A percentile compares a stretch with the other conserved stretches of the same genome.
phyloP scores from a whole-genome alignment of 306 rosid species.

The Fragaria ananassa region DNA sequence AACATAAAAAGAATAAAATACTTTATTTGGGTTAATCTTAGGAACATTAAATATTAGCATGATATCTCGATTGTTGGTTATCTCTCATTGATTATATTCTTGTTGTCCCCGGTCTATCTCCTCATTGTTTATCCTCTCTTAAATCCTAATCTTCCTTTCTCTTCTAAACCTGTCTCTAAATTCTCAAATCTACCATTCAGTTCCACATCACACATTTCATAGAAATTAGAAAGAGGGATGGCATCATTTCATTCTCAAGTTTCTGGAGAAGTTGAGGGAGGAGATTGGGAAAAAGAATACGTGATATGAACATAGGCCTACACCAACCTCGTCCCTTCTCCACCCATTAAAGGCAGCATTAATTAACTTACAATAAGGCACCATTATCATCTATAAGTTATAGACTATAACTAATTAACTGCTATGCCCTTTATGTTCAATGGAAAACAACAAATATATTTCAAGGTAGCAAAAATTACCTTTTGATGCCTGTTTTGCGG shows the following conservation, averaged over 20 bases:
- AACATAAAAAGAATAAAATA: neutral
- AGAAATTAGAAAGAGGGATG: neutral
- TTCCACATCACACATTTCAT: neutral
- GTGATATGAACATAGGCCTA: neutral
- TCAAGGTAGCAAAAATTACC: slow-evolving; percentile 40
- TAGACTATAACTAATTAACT: neutral
- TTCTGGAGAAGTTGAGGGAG: neutral
- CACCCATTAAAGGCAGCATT: neutral
- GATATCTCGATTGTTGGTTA: neutral
- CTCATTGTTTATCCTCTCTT: neutral
- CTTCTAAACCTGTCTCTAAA: neutral
- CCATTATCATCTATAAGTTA: neutral
- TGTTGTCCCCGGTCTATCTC: neutral
- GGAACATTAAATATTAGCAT: neutral
- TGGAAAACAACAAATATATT: neutral
- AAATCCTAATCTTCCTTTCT: neutral
- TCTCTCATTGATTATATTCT: neutral
- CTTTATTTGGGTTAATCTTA: neutral
- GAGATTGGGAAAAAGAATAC: neutral
- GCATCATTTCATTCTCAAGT: neutral
- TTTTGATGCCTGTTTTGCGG: slow-evolving; percentile 62
- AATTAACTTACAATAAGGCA: neutral
- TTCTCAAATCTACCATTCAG: neutral
- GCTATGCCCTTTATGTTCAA: neutral
- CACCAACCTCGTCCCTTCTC: neutral